Evolutionary conservation across 257 asterid genomes (phyloP).

Genomic region (Fraxinus quadrangulata): DNA sequence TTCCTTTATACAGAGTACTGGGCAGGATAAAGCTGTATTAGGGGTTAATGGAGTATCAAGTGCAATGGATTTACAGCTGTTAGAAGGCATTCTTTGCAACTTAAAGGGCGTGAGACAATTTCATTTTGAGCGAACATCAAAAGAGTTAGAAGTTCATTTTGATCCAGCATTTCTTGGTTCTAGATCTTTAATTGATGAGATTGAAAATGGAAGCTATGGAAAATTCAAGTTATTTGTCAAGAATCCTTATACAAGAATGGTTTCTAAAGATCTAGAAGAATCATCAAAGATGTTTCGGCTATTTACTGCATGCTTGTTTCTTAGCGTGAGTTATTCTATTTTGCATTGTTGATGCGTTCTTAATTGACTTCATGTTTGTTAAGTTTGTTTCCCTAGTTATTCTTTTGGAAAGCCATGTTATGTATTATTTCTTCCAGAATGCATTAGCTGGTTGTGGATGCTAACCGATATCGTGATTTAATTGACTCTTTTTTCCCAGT

Average conservation of each 20-base stretch:
- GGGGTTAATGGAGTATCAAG: constrained; percentile 65
- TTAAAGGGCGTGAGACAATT: constrained; percentile 78
- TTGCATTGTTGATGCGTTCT: not conserved
- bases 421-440: constrained; percentile 10
- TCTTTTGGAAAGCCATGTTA: constrained; percentile 11
- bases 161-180: constrained; percentile 91
- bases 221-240: constrained; percentile 71
- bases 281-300: constrained; percentile 83
- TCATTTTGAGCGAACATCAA: constrained; percentile 45
- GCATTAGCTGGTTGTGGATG: constrained; percentile 6
- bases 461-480: constrained; percentile 15
- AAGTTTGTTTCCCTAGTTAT: constrained; percentile 5
- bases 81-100: constrained; percentile 66
- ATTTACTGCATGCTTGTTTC: constrained; percentile 74
- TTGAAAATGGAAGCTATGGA: constrained; percentile 70
- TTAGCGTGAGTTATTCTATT: constrained; percentile 69
- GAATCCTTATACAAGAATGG: constrained; percentile 85
- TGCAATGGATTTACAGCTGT: constrained; percentile 63
- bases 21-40: constrained; percentile 73
- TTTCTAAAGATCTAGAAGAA: constrained; percentile 83
- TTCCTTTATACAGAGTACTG: constrained; percentile 88
- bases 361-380: constrained; percentile 13
- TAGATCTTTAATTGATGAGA: constrained; percentile 73
- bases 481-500: constrained; percentile 4
- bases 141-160: constrained; percentile 71